Evolutionary conservation across 805 yeast species (phyloP).

Genomic region (Torulaspora delbrueckii): DNA sequence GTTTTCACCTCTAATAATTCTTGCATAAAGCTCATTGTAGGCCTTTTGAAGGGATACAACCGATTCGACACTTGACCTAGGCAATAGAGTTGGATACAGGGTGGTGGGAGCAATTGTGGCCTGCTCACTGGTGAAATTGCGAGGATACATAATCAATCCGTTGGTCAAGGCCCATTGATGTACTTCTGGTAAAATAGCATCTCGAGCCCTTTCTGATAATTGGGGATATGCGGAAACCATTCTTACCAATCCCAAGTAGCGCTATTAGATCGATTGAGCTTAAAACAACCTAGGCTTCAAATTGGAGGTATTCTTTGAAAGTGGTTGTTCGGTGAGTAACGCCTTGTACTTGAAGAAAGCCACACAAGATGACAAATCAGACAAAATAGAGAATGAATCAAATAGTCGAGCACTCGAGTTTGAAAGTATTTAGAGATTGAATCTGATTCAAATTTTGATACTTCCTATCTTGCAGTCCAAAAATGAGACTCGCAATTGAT

Average conservation of each 20-base stretch:
- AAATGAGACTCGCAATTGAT: no score
- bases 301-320: not conserved
- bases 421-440: not conserved
- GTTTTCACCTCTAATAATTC: slow-evolving; percentile 50
- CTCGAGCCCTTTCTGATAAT: slow-evolving; percentile 24
- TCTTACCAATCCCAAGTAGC: not conserved
- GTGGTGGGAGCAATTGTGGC: slow-evolving; percentile 80
- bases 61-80: slow-evolving; percentile 56
- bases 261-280: not conserved
- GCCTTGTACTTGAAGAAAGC: not conserved
- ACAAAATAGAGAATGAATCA: not conserved
- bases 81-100: slow-evolving; percentile 84
- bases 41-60: slow-evolving; percentile 61
- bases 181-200: slow-evolving; percentile 42
- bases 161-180: slow-evolving; percentile 74
- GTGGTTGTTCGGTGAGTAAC: not conserved
- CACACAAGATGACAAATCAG: not conserved
- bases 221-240: slow-evolving; percentile 23
- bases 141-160: slow-evolving; percentile 80
- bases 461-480: no score
- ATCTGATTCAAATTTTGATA: no score
- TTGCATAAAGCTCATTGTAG: slow-evolving; percentile 72
- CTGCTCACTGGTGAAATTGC: slow-evolving; percentile 42
- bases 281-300: not conserved
- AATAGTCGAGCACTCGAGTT: not conserved